These are phyloP conservation scores for Ophidiomyces ophidiicola DNA, from an alignment of 2,329 filamentous ascomycete genomes.

Conservation along the genomic window DNA sequence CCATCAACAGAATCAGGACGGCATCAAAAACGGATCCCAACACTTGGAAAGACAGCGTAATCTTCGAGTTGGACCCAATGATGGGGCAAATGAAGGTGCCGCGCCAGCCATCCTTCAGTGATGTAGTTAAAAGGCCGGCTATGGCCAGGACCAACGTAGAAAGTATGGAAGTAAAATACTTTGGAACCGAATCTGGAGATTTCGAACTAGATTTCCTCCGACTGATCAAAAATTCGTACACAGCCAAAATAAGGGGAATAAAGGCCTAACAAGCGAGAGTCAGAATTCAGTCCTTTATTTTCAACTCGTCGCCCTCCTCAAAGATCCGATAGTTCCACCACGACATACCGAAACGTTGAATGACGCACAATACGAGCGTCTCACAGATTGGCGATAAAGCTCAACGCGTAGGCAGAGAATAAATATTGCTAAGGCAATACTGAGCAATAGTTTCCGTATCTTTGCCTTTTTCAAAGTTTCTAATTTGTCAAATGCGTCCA, in stretches of 20 bases:
- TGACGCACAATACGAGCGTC: constrained; percentile 34
- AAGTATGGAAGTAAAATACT: constrained; percentile 27
- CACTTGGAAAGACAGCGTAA: constrained; percentile 29
- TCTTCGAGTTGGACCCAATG: constrained; percentile 23
- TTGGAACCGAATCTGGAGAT: constrained; percentile 12
- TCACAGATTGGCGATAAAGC: constrained; percentile 31
- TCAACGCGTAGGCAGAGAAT: constrained; percentile 27
- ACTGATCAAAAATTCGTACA: constrained; percentile 32
- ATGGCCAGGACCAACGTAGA: constrained; percentile 29
- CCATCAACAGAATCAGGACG: constrained; percentile 27
- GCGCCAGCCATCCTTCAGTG: constrained; percentile 25
- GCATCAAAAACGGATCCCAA: constrained; percentile 33
- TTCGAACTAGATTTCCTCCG: constrained; percentile 18
- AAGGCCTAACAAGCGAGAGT: constrained; percentile 26
- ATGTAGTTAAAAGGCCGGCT: constrained; percentile 28
- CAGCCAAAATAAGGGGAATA: constrained; percentile 31
- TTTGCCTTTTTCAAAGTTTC: constrained; percentile 11
- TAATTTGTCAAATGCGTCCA: constrained; percentile 10
- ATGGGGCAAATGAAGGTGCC: constrained; percentile 42
- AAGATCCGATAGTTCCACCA: background rate
- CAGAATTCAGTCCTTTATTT: background rate
- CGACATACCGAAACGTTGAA: constrained; percentile 25
- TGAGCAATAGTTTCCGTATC: constrained; percentile 19
- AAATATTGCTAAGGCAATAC: constrained; percentile 17
- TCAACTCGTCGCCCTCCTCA: background rate